A percentile compares a stretch with the other conserved stretches of the same genome.
Evolutionary conservation across 2,329 filamentous ascomycete genomes (phyloP).

Genomic region (Gnomoniopsis smithogilvyi): DNA sequence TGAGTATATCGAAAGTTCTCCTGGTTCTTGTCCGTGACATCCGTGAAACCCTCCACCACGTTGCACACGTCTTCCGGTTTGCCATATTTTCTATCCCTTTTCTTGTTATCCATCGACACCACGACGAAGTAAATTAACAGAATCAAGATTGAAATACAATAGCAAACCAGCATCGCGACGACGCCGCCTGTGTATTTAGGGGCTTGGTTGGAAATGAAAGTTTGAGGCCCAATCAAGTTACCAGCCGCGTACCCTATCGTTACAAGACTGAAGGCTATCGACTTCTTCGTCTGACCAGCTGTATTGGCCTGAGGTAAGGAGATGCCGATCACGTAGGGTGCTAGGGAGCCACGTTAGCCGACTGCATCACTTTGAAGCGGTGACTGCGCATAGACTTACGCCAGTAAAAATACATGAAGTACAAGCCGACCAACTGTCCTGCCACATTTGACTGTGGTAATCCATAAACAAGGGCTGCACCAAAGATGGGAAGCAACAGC

Average conservation of each 20-base stretch:
- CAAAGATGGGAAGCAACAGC: slow-evolving; percentile 10
- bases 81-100: slow-evolving; percentile 23
- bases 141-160: slow-evolving; percentile 30
- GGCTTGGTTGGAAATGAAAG: slow-evolving; percentile 35
- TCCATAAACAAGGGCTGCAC: slow-evolving; percentile 12
- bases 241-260: slow-evolving; percentile 37
- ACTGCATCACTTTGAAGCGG: background rate
- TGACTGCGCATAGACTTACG: background rate
- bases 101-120: slow-evolving; percentile 24
- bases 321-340: slow-evolving; percentile 26
- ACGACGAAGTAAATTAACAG: slow-evolving; percentile 30
- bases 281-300: slow-evolving; percentile 35
- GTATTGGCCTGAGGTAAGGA: slow-evolving; percentile 26
- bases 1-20: slow-evolving; percentile 26
- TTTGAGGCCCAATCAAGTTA: slow-evolving; percentile 40
- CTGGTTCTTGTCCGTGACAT: slow-evolving; percentile 24
- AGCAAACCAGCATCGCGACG: slow-evolving; percentile 32
- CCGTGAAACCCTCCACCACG: slow-evolving; percentile 22
- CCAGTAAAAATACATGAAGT: slow-evolving; percentile 18
- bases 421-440: slow-evolving; percentile 13
- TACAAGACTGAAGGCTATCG: slow-evolving; percentile 33
- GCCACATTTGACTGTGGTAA: slow-evolving; percentile 10
- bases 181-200: slow-evolving; percentile 35
- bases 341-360: slow-evolving; percentile 13
- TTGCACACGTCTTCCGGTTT: slow-evolving; percentile 21